Percentiles rank a stretch among this genome's conserved stretches.
phyloP scores from a whole-genome alignment of 78 protist species.

The Creolimax fragrantissima region DNA sequence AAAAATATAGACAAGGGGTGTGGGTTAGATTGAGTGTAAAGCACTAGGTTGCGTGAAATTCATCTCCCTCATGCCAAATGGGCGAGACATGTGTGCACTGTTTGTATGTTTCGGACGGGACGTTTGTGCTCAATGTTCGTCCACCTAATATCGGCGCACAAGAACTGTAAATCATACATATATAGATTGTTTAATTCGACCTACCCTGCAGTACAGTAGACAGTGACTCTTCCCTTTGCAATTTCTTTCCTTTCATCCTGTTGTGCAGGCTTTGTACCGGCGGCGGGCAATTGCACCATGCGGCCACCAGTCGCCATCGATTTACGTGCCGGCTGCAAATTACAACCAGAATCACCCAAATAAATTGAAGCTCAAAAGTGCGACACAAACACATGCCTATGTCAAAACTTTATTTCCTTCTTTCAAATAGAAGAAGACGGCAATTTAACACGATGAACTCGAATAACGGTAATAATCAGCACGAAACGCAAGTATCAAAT shows the following conservation, averaged over 20 bases:
- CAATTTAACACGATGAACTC: too few relatives aligned
- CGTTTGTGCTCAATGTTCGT: background rate
- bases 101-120: background rate
- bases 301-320: background rate
- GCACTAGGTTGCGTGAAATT: background rate
- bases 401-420: too few relatives aligned
- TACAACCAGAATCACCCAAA: too few relatives aligned
- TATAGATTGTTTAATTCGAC: too few relatives aligned
- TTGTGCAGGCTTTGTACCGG: background rate
- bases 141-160: background rate
- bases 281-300: background rate
- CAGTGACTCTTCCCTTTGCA: slow-evolving; percentile 13
- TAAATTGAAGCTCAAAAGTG: too few relatives aligned
- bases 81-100: background rate
- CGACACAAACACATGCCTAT: too few relatives aligned
- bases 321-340: background rate
- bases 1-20: background rate
- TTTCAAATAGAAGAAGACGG: too few relatives aligned
- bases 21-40: background rate
- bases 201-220: background rate
- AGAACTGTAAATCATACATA: background rate
- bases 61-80: background rate
- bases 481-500: too few relatives aligned
- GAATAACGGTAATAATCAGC: too few relatives aligned
- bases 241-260: background rate